Base-by-base conservation (phyloP, 371 early-diverging fungal genomes). In the Sporodiniella umbellata region DNA sequence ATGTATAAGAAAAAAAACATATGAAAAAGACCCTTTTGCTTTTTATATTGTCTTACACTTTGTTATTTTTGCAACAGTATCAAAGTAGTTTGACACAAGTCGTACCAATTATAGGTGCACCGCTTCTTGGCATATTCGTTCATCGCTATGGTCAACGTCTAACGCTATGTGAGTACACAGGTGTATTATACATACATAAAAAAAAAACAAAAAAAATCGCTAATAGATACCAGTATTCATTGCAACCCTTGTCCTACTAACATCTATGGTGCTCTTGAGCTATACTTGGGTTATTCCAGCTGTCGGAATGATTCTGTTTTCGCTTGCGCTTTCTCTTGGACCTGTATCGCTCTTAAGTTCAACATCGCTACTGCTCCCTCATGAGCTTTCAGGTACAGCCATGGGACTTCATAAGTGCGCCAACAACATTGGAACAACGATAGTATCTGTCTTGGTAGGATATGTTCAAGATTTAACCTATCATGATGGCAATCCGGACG, bases 31-130 rank as follows among this genome's bases (percentile, higher is more conserved):
- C n/a, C n/a, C n/a, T n/a, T n/a, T n/a, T n/a, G n/a, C n/a, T n/a
- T n/a, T n/a, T n/a, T n/a, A n/a, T n/a, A n/a, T n/a, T n/a, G n/a
- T n/a, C n/a, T n/a, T n/a, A n/a, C n/a, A n/a, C n/a, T n/a, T n/a
- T n/a, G n/a, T 39, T 19, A 51, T 19, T 30, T 3, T 7, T 28
- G 25, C 11, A 19, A 10, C 47, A 74, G 74, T 84, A 77, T 52
- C 75, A 78, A 64, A 71, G 79, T 53, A 76, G 79, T 54, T 53
- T 81, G 33, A 68, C 79, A 6, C 74, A 78, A 50, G 70, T 69
- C 12, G 54, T 79, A 12, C 84, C 84, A 0, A 74, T 81, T 24
- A 60, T 79, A 3, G 54, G 66, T 12, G 72, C 78, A 11, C 84
- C 84, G 2, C 12, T 78, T 10, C 53, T 78, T 56, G 84, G 84